Evolutionary conservation across 805 yeast species (phyloP), one percentile per base, ranked within the genome.

Genomic region (Candida gorgasii): DNA sequence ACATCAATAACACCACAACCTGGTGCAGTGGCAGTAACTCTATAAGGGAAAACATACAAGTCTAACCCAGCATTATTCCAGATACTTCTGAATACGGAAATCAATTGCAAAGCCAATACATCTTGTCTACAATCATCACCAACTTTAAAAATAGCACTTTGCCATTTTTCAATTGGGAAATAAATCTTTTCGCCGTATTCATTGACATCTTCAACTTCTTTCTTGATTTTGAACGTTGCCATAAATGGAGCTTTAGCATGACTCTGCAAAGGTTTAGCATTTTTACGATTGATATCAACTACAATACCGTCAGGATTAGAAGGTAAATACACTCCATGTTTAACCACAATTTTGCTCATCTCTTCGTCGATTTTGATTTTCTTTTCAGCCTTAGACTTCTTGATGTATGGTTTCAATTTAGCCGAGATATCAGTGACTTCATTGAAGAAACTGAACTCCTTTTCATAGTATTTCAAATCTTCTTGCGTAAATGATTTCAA

Each of bases 91-190:
- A 95, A 93, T 27, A 93, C 82, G 3, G 97, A 85, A 44, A 95
- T 85, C 57, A 93, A 72, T 60, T 93, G 99, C 45, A 93, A 70
- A 0, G 97, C 97, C 51, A 93, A 75, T 38, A 93, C 92, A 66
- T 93, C 99, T 64, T 93, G 99, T 53, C 99, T 79, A 70, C 98
- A 92, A 65, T 93, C 99, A 67, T 93, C 99, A 47, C 99, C 99
- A 42, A 93, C 99, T 64, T 93, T 93, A 78, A 93, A 93, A 61
- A 93, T 95, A 11, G 99, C 99, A 58, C 95, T 82, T 58, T 89
- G 89, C 95, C 95, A 86, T 50, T 74, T 78, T 39, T 86, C 92
- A 38, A 78, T 60, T 4, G 76, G 73, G 5, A 58, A 50, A n/a
- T 49, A 51, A 20, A 57, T 58, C 15, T 48, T 47, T 13, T 61